These are phyloP conservation scores for Pontederia paniculata DNA, from an alignment of 176 grass and related monocot species.

Conservation along the genomic window DNA sequence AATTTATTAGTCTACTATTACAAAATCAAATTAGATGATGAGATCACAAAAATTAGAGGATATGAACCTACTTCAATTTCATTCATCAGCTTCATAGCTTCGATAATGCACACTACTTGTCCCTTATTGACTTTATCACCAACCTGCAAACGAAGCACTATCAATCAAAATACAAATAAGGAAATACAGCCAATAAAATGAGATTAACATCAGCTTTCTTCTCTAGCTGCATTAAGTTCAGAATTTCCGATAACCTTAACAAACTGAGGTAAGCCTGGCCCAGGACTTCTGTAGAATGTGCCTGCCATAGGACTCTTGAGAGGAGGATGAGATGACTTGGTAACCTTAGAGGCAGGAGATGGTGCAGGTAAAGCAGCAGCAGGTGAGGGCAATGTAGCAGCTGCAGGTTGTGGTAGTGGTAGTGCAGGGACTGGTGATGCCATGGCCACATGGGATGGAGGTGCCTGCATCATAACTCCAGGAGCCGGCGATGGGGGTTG, in stretches of 20 bases:
- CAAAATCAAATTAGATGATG: not conserved
- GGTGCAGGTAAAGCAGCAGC: not conserved
- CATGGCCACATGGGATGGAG: not conserved
- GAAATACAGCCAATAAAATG: too few species aligned
- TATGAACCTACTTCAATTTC: conserved; percentile 18
- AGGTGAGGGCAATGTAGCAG: not conserved
- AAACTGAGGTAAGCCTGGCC: conserved; percentile 7
- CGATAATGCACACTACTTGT: conserved; percentile 19
- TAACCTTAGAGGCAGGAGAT: conserved; percentile 1
- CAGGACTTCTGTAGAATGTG: conserved; percentile 21
- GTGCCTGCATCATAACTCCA: conserved; percentile 12
- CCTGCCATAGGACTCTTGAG: conserved; percentile 16
- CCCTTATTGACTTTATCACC: conserved; percentile 19
- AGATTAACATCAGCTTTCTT: too few species aligned
- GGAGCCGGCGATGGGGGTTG: conserved; percentile 2
- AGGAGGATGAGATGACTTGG: conserved; percentile 18
- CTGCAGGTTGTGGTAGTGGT: not conserved
- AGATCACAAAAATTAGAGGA: not conserved
- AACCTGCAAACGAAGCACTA: not conserved
- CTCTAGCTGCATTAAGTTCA: not conserved
- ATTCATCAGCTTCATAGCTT: conserved; percentile 26
- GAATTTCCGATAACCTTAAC: conserved; percentile 8
- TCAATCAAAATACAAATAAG: not conserved
- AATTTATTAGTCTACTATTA: too few species aligned
- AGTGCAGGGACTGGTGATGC: not conserved